Base-by-base conservation (phyloP, 768 basidiomycete genomes). In the Hydnum rufescens region DNA sequence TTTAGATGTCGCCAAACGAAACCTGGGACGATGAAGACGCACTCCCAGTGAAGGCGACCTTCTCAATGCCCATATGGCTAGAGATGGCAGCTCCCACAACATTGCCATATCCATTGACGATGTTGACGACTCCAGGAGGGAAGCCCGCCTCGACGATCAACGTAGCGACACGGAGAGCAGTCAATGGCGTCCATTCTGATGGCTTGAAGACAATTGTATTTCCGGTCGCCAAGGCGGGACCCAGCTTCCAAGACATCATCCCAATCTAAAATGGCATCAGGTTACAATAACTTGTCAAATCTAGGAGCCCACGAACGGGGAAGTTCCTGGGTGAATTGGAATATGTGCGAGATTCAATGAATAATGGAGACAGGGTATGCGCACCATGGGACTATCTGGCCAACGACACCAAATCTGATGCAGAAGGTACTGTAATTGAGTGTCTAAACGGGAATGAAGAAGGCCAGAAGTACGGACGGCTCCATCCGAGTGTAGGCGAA, bases 11-110 rank as follows among this genome's bases (percentile, higher is more conserved):
- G 8, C 19, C 8, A 8, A 39, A 8, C 34, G 19, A 8, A 39
- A 8, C 8, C 8, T 8, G 8, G 8, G 19, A 8, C 8, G 19
- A 19, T 8, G 19, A 39, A 39, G 34, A 39, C 34, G 83, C 84
- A 54, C 79, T 82, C 2, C 87, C 87, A 0, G 89, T 93, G 68
- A 93, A 90, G 0, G 86, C 79, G 26, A 89, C 70, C 64, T 83
- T 85, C 49, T 74, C 70, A 55, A 86, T 78, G 5, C 65, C 64
- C 58, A 69, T 69, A 65, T 85, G 81, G 42, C 71, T 68, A 3
- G 73, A 62, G 56, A 92, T 77, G 8, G 82, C 80, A 34, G 77
- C 64, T 0, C 85, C 83, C 23, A 74, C 80, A 4, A 73, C 76
- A 31, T 68, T 59, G 34, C 87, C 88, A 59, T 78, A 77, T n/a